phyloP scores from a whole-genome alignment of 331 rosid genomes.

The Malus hybrid region DNA sequence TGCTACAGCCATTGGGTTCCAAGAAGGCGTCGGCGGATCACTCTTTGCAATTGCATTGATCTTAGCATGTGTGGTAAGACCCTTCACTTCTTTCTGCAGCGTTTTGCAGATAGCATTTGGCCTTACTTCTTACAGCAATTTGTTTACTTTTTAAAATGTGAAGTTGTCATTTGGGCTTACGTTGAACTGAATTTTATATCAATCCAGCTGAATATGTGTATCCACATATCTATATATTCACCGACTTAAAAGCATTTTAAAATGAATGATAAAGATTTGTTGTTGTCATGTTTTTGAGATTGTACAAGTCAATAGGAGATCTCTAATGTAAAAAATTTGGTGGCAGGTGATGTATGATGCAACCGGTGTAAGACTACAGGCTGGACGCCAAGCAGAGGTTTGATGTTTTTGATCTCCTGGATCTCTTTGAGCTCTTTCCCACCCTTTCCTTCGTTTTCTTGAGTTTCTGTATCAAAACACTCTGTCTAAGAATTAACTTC shows the following conservation, averaged over 20 bases:
- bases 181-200: background rate
- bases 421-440: background rate
- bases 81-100: constrained; percentile 6
- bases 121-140: background rate
- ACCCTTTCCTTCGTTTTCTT: background rate
- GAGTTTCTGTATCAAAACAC: background rate
- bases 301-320: constrained; percentile 3
- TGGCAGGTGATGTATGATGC: constrained; percentile 99
- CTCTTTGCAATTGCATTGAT: constrained; percentile 67
- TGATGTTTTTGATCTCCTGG: constrained; percentile 4
- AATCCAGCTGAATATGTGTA: background rate
- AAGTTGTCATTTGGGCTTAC: background rate
- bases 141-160: background rate
- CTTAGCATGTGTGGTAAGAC: constrained; percentile 78
- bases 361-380: constrained; percentile 95
- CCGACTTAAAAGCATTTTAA: background rate
- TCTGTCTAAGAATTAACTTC: constrained; percentile 6
- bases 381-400: constrained; percentile 99
- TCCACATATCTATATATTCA: too few relatives aligned
- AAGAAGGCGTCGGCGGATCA: constrained; percentile 88
- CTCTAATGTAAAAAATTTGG: constrained; percentile 32
- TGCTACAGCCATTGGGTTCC: constrained; percentile 76
- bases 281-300: background rate
- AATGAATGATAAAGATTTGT: background rate
- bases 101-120: background rate